Evolutionary conservation across 768 basidiomycete genomes (phyloP).

Genomic region (Jaapia argillacea): DNA sequence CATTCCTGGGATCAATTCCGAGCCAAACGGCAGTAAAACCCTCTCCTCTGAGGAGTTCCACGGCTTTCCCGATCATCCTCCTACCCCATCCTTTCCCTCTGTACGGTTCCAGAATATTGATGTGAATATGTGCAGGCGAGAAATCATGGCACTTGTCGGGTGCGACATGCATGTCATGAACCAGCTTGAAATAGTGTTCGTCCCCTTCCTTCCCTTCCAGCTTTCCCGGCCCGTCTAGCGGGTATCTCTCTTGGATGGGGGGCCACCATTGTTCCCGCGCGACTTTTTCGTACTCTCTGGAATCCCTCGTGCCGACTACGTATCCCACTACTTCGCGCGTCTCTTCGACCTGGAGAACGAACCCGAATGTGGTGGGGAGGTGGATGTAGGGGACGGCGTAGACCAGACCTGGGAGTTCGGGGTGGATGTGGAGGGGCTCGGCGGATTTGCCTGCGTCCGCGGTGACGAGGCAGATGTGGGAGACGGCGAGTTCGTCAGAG

Average conservation of each 20-base stretch:
- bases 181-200: constrained; percentile 23
- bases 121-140: constrained; percentile 68
- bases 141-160: constrained; percentile 45
- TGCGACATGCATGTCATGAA: constrained; percentile 31
- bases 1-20: constrained; percentile 57
- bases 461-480: constrained; percentile 66
- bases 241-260: constrained; percentile 44
- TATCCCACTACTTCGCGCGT: constrained; percentile 51
- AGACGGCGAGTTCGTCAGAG: constrained; percentile 46
- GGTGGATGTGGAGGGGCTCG: constrained; percentile 45
- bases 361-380: constrained; percentile 57
- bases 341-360: constrained; percentile 53
- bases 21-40: constrained; percentile 51
- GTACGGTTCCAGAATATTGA: constrained; percentile 57
- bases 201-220: constrained; percentile 22
- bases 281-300: constrained; percentile 50
- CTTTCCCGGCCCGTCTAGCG: constrained; percentile 16
- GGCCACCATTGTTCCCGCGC: constrained; percentile 60
- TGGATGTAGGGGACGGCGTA: constrained; percentile 73
- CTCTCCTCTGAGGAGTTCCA: constrained; percentile 2
- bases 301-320: constrained; percentile 56
- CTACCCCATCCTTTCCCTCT: constrained; percentile 32
- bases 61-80: background rate
- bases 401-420: constrained; percentile 59
- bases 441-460: constrained; percentile 63